These are phyloP conservation scores for Fraxinus latifolia DNA, from an alignment of 305 asterid genomes.

Conservation along the genomic window DNA sequence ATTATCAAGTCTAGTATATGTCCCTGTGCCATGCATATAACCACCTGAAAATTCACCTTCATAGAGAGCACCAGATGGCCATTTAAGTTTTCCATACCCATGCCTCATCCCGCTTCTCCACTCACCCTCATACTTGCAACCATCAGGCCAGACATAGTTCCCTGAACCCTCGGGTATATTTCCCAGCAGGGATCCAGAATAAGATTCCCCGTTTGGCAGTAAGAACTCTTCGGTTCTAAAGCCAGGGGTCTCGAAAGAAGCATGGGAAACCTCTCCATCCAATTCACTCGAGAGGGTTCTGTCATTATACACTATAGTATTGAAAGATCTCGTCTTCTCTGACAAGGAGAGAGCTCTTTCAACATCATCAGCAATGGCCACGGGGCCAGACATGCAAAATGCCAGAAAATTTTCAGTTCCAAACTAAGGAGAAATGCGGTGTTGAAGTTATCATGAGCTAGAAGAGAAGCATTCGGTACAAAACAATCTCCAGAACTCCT, in stretches of 20 bases:
- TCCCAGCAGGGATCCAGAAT: conserved; percentile 63
- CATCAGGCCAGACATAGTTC: conserved; percentile 79
- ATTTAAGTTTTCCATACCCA: conserved; percentile 77
- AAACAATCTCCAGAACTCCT: conserved; percentile 10
- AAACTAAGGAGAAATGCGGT: conserved; percentile 14
- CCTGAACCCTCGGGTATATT: conserved; percentile 79
- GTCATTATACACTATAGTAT: conserved; percentile 33
- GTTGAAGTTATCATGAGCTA: conserved; percentile 26
- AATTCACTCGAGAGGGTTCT: conserved; percentile 30
- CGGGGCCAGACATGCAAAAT: conserved; percentile 90
- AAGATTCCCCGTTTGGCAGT: conserved; percentile 62
- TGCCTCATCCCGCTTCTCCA: conserved; percentile 92
- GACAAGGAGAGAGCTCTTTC: conserved; percentile 54
- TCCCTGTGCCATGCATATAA: conserved; percentile 78
- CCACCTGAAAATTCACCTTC: conserved; percentile 95
- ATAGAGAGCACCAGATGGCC: conserved; percentile 79
- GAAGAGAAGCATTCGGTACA: conserved; percentile 14
- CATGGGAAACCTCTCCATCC: conserved; percentile 53
- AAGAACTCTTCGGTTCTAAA: conserved; percentile 47
- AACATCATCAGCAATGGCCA: conserved; percentile 51
- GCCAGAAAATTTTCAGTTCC: conserved; percentile 34
- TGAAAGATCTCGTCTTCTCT: conserved; percentile 55
- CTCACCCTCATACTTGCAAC: conserved; percentile 82
- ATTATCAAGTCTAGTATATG: conserved; percentile 43
- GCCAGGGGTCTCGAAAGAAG: conserved; percentile 45